Evolutionary conservation across 2,329 filamentous ascomycete species (phyloP), one percentile per base, ranked within the genome.

Genomic region (Bipolaris bicolor): DNA sequence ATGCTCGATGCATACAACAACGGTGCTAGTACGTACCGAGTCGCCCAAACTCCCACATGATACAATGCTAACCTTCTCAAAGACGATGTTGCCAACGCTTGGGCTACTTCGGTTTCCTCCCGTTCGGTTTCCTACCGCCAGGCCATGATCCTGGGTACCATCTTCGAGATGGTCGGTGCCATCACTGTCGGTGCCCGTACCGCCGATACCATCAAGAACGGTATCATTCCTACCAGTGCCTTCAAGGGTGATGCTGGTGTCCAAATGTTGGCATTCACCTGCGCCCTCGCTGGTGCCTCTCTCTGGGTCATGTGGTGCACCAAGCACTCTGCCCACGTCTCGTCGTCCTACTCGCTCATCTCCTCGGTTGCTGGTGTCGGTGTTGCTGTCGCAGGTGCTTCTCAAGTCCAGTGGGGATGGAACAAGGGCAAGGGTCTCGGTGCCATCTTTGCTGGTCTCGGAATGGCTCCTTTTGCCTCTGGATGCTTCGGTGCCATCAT

Each of bases 251-350:
- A 81, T 52, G 77, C 79, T 34, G 77, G 78, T 65, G 78, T 80
- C 49, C 81, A 84, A 45, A 80, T 84, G 71, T 73, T 85, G 51
- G 82, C 79, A 49, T 86, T 86, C 78, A 82, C 83, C 63, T 85
- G 83, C 63, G 81, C 83, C 47, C 80, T 86, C 0, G 86, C 86
- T 15, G 88, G 82, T 65, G 87, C 88, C 48, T 86, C 88, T 1
- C 79, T 82, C 9, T 92, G 89, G 89, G 88, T 92, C 45, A 91
- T 91, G 88, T 91, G 88, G 88, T 91, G 89, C 76, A 92, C 89
- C 1, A 81, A 83, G 45, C 82, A 91, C 81, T 89, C 87, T 3
- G 87, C 88, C 57, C 89, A 90, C 18, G 81, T 86, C 29, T 84
- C 82, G 1, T 85, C 83, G 2, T 85, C 84, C 1, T 82, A 84